Evolutionary conservation across 306 rosid species (phyloP).

Genomic region (Castanopsis chinensis): DNA sequence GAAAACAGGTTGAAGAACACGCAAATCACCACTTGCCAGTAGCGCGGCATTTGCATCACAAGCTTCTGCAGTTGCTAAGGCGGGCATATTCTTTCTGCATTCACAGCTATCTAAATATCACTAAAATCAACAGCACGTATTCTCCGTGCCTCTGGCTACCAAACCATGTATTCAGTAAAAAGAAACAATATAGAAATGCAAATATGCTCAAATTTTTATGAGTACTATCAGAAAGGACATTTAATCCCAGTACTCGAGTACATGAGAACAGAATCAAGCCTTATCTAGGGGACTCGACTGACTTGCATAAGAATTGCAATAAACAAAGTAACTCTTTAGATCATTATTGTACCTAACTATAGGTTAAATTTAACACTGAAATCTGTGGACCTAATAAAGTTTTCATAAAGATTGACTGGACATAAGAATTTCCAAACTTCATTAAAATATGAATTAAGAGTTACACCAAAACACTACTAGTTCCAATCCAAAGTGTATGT

Average conservation of each 20-base stretch:
- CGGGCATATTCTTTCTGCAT: conserved; percentile 15
- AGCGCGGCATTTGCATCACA: conserved; percentile 44
- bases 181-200: neutral
- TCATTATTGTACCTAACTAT: neutral
- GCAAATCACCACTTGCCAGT: conserved; percentile 41
- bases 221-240: neutral
- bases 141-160: too few relatives aligned
- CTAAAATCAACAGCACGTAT: neutral
- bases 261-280: too few relatives aligned
- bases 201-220: neutral
- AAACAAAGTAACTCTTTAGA: neutral
- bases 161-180: too few relatives aligned
- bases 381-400: neutral
- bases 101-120: neutral
- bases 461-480: neutral
- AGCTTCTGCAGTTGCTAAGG: conserved; percentile 19
- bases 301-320: neutral
- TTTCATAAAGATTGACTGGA: neutral
- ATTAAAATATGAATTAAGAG: neutral
- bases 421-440: neutral
- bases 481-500: too few relatives aligned
- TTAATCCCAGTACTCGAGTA: too few relatives aligned
- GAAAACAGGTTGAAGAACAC: conserved; percentile 39
- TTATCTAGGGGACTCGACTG: neutral
- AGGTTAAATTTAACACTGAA: neutral